Conservation (phyloP, 2,329 filamentous ascomycete genomes). For the Clonostachys rhizophaga region DNA sequence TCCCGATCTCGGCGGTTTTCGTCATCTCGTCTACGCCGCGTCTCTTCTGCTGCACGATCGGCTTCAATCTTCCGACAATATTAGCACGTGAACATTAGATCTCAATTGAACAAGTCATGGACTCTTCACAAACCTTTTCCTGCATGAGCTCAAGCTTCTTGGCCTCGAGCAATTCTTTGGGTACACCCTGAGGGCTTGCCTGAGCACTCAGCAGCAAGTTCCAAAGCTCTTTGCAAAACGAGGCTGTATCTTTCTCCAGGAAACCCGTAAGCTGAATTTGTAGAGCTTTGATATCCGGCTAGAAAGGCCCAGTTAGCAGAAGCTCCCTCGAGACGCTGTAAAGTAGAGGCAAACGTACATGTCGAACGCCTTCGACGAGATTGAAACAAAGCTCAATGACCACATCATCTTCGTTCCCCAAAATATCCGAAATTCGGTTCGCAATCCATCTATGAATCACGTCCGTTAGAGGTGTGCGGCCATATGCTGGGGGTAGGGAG, state of each 20-base stretch:
- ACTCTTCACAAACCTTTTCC: conserved; percentile 65
- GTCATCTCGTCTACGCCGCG: conserved; percentile 66
- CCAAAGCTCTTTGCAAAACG: conserved; percentile 94
- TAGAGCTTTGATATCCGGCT: conserved; percentile 94
- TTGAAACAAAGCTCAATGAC: conserved; percentile 80
- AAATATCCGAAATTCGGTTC: conserved; percentile 76
- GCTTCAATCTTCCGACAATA: conserved; percentile 62
- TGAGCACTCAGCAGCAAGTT: conserved; percentile 87
- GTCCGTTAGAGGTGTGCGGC: background rate
- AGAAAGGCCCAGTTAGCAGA: conserved; percentile 3
- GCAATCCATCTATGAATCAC: conserved; percentile 75
- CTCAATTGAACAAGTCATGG: background rate
- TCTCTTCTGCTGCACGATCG: conserved; percentile 74
- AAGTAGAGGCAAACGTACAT: background rate
- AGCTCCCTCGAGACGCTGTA: too few species aligned
- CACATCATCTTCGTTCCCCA: conserved; percentile 93
- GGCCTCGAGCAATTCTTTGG: conserved; percentile 88
- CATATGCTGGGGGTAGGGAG: background rate
- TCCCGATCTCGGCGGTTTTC: conserved; percentile 69
- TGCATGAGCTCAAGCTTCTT: conserved; percentile 95
- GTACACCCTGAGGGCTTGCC: conserved; percentile 81
- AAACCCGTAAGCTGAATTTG: conserved; percentile 96
- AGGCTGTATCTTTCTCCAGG: conserved; percentile 82
- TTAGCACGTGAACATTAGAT: conserved; percentile 2
- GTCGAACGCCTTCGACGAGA: conserved; percentile 60